phyloP scores from a whole-genome alignment of 441 rosid species.

The Sinapis alba region DNA sequence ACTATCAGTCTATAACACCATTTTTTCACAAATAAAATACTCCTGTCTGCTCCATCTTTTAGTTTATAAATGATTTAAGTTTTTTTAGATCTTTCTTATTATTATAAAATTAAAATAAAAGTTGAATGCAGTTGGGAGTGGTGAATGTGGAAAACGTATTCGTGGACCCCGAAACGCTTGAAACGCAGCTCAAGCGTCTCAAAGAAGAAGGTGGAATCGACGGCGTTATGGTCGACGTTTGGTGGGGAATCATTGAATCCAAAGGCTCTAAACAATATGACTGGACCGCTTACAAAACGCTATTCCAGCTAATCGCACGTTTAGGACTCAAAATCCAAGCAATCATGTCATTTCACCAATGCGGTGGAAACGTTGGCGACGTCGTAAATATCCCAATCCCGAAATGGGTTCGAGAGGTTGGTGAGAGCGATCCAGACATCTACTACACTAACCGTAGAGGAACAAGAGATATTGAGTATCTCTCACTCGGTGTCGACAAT shows the following conservation, averaged over 20 bases:
- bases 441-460: conserved; percentile 64
- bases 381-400: conserved; percentile 69
- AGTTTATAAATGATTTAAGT: not conserved
- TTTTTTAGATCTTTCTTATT: not conserved
- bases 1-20: not conserved
- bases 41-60: not conserved
- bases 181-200: conserved; percentile 60
- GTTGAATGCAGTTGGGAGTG: conserved; percentile 55
- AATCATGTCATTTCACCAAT: conserved; percentile 84
- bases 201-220: conserved; percentile 62
- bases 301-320: conserved; percentile 54
- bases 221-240: conserved; percentile 80
- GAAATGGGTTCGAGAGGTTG: conserved; percentile 63
- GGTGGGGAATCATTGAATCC: conserved; percentile 82
- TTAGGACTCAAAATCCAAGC: conserved; percentile 66
- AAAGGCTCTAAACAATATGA: conserved; percentile 60
- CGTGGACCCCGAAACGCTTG: conserved; percentile 42
- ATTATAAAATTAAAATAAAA: not conserved
- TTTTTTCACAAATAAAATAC: not conserved
- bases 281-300: conserved; percentile 72
- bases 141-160: conserved; percentile 56
- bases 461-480: conserved; percentile 61
- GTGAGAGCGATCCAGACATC: conserved; percentile 60
- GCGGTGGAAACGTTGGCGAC: conserved; percentile 88
- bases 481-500: conserved; percentile 67